Conservation (phyloP, 805 yeast genomes). For the Saccharomycopsis babjevae region DNA sequence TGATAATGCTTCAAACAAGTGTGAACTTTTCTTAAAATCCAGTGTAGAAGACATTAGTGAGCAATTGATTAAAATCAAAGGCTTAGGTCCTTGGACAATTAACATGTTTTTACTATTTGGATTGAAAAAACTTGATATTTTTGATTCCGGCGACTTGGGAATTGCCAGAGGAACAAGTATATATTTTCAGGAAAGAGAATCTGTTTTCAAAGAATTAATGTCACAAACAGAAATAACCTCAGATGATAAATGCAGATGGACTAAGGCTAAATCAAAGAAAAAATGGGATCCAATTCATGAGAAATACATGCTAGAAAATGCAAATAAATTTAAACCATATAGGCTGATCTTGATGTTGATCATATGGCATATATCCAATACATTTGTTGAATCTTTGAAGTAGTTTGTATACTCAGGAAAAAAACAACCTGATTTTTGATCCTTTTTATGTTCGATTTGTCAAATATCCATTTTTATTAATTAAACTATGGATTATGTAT, state of each 20-base stretch:
- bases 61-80: constrained; percentile 47
- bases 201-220: constrained; percentile 27
- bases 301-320: constrained; percentile 43
- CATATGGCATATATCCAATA: constrained; percentile 62
- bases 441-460: not conserved
- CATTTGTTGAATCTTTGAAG: constrained; percentile 33
- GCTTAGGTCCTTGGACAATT: constrained; percentile 80
- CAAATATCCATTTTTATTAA: not conserved
- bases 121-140: constrained; percentile 54
- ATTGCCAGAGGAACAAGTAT: constrained; percentile 69
- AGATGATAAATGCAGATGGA: constrained; percentile 28
- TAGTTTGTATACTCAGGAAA: not conserved
- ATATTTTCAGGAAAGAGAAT: constrained; percentile 43
- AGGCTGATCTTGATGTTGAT: constrained; percentile 57
- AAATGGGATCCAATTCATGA: constrained; percentile 64
- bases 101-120: constrained; percentile 78
- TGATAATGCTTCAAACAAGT: constrained; percentile 26
- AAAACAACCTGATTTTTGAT: too few relatives aligned
- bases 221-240: not conserved
- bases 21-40: constrained; percentile 29
- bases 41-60: constrained; percentile 38
- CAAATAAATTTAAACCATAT: constrained; percentile 55
- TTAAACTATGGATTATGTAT: not conserved
- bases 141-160: constrained; percentile 74
- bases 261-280: constrained; percentile 32